Evolutionary conservation across 768 basidiomycete species (phyloP), one percentile per base, ranked within the genome.

Genomic region (Rhizopogon vulgaris): DNA sequence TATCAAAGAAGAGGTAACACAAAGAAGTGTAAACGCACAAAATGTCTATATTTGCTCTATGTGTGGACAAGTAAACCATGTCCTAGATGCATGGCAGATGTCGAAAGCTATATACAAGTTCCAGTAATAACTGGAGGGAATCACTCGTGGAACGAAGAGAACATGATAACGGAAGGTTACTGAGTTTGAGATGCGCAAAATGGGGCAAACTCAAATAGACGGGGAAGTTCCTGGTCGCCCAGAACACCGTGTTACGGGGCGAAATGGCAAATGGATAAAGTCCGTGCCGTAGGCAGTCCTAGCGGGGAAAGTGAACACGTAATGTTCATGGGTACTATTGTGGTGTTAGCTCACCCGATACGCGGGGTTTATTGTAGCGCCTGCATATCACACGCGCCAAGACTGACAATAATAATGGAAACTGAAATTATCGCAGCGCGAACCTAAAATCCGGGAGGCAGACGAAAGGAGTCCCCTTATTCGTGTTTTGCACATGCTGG

Each of bases 401-500:
- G 17, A 32, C 17, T 22, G 28, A 32, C 17, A 22, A 7, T 45
- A 28, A 41, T 41, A 17, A 43, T 43, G n/a, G n/a, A 34, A 38
- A 24, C 27, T 24, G 39, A 24, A 42, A 24, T 1, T 25, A 42
- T n/a, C n/a, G 18, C 24, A 14, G 3, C 24, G 8, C 38, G 25
- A 8, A 27, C 18, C 24, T 22, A 25, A 12, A 49, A 17, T 47
- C 24, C 7, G 9, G 17, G 18, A 27, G 18, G 25, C 15, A 42
- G 32, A 24, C 12, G 14, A 41, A 15, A 45, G 15, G 24, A 15
- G 14, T n/a, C 30, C 12, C 30, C 22, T 46, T 15, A 46, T 22
- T 14, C 18, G 14, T 10, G 18, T 6, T 46, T 46, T 22, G 22
- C 24, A 24, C 32, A 60, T 5, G 48, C 52, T 28, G 63, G 60